phyloP scores from a whole-genome alignment of 2,329 filamentous ascomycete species.

The Colletotrichum nymphaeae region DNA sequence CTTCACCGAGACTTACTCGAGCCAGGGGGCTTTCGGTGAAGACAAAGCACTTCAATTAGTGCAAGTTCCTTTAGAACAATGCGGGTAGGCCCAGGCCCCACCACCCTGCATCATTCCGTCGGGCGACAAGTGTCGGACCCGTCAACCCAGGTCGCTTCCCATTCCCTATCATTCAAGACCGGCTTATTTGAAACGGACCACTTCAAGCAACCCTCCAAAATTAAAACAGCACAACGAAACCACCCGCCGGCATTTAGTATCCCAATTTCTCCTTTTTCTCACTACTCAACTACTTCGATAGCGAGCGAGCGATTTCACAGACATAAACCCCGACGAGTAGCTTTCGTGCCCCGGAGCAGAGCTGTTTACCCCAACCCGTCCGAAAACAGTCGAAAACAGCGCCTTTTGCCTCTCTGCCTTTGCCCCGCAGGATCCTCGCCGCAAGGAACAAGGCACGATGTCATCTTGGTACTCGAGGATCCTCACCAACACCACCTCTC shows the following conservation, averaged over 20 bases:
- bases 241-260: not conserved
- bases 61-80: slow-evolving; percentile 34
- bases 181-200: slow-evolving; percentile 35
- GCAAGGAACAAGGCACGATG: slow-evolving; percentile 59
- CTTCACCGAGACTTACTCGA: slow-evolving; percentile 25
- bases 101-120: slow-evolving; percentile 25
- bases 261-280: not conserved
- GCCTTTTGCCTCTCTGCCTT: not conserved
- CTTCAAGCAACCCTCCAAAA: slow-evolving; percentile 26
- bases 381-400: slow-evolving; percentile 9
- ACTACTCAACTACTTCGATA: not conserved
- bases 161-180: slow-evolving; percentile 31
- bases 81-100: slow-evolving; percentile 31
- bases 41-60: slow-evolving; percentile 32
- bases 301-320: slow-evolving; percentile 14
- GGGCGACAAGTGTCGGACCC: slow-evolving; percentile 29
- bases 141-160: slow-evolving; percentile 22
- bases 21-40: slow-evolving; percentile 26
- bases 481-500: slow-evolving; percentile 72
- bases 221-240: slow-evolving; percentile 25
- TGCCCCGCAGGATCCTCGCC: slow-evolving; percentile 35
- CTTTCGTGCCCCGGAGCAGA: slow-evolving; percentile 9
- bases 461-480: slow-evolving; percentile 85
- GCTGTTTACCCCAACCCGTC: slow-evolving; percentile 30
- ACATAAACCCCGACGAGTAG: not conserved